Percentiles rank a stretch among this genome's conserved stretches.
Evolutionary conservation across 169 alveolate genomes (phyloP).

Genomic region (Cytauxzoon felis): DNA sequence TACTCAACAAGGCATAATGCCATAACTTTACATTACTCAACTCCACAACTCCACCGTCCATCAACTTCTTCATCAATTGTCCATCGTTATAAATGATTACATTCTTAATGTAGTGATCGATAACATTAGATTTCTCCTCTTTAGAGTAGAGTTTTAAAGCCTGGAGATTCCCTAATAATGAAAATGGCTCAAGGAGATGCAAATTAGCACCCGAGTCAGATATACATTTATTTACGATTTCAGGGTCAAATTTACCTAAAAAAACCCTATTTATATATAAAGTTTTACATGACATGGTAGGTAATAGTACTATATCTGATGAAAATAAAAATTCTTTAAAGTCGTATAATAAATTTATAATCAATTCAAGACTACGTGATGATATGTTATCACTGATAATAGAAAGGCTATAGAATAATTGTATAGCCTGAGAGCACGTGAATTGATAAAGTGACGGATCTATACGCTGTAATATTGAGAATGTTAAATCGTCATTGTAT

Average conservation of each 20-base stretch:
- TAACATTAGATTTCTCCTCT: neutral
- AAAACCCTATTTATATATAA: slow-evolving; percentile 16
- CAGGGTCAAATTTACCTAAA: slow-evolving; percentile 9
- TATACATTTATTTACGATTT: slow-evolving; percentile 39
- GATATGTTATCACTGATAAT: slow-evolving; percentile 20
- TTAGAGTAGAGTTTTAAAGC: slow-evolving; percentile 6
- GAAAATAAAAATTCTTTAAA: slow-evolving; percentile 38
- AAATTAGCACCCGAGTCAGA: slow-evolving; percentile 51
- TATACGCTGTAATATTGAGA: neutral
- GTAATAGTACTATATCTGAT: slow-evolving; percentile 24
- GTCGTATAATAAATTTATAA: slow-evolving; percentile 17
- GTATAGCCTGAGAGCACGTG: slow-evolving; percentile 42
- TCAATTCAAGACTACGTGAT: neutral
- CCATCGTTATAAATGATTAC: slow-evolving; percentile 13
- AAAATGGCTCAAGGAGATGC: slow-evolving; percentile 40
- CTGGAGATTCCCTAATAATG: slow-evolving; percentile 41
- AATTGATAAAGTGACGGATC: slow-evolving; percentile 5
- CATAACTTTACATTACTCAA: slow-evolving; percentile 42
- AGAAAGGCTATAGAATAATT: slow-evolving; percentile 34
- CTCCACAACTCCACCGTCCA: slow-evolving; percentile 8
- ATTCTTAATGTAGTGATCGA: slow-evolving; percentile 24
- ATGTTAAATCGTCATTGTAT: neutral
- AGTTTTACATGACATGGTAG: slow-evolving; percentile 17
- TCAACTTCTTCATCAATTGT: slow-evolving; percentile 14
- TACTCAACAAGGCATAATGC: slow-evolving; percentile 22